phyloP scores from a whole-genome alignment of 1,139 yeast species.

The Hansenula sp. region DNA sequence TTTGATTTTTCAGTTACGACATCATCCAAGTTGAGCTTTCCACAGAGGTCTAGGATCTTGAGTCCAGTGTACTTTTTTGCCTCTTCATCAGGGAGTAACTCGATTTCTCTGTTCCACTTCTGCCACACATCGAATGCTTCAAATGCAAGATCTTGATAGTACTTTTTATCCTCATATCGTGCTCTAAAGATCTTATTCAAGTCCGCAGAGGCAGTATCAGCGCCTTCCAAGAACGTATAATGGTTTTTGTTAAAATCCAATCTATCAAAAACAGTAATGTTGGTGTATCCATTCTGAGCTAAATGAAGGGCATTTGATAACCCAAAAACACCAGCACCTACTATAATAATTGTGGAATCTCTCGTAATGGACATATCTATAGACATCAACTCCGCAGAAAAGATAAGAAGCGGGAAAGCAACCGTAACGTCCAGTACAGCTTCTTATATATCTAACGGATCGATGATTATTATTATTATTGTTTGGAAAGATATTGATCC shows the following conservation, averaged over 20 bases:
- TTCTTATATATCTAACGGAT: too few relatives aligned
- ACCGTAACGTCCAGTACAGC: too few relatives aligned
- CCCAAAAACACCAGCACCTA: constrained; percentile 43
- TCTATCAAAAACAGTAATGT: constrained; percentile 23
- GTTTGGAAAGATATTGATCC: too few relatives aligned
- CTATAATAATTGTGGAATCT: constrained; percentile 27
- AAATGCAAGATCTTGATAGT: constrained; percentile 34
- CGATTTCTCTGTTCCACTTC: constrained; percentile 27
- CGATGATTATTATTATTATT: too few relatives aligned
- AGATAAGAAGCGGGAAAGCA: too few relatives aligned
- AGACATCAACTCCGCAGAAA: too few relatives aligned
- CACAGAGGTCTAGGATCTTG: constrained; percentile 22
- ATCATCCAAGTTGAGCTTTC: constrained; percentile 24
- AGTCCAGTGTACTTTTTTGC: constrained; percentile 18
- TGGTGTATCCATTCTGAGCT: constrained; percentile 20
- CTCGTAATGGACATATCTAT: too few relatives aligned
- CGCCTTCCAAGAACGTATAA: constrained; percentile 26
- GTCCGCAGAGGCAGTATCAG: constrained; percentile 40
- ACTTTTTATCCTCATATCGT: constrained; percentile 32
- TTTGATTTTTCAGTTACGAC: constrained; percentile 21
- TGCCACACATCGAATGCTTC: constrained; percentile 31
- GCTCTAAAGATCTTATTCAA: constrained; percentile 37
- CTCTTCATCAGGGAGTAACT: constrained; percentile 19
- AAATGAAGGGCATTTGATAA: constrained; percentile 36
- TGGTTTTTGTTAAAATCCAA: constrained; percentile 24